Evolutionary conservation across 495 filamentous ascomycete species (phyloP).

Genomic region (Tuber borchii): DNA sequence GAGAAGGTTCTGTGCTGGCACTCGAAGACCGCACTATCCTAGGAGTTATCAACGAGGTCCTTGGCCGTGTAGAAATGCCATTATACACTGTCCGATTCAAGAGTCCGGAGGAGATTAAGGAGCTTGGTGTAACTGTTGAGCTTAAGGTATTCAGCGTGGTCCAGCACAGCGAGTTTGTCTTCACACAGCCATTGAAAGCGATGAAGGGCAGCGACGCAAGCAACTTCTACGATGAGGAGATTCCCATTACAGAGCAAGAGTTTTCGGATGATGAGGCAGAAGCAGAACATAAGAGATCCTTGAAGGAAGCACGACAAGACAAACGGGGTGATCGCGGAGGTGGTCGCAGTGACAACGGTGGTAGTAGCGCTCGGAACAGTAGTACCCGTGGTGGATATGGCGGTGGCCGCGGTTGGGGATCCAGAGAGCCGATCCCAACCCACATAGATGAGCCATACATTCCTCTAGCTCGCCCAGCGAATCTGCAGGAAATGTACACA

Average conservation of each 20-base stretch:
- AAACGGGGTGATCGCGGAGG: slow-evolving; percentile 34
- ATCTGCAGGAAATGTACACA: slow-evolving; percentile 45
- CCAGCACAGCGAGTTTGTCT: slow-evolving; percentile 67
- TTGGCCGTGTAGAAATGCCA: slow-evolving; percentile 76
- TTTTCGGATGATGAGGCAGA: slow-evolving; percentile 96
- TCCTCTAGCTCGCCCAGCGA: slow-evolving; percentile 41
- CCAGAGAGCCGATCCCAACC: slow-evolving; percentile 43
- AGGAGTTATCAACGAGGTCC: slow-evolving; percentile 70
- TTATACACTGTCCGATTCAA: slow-evolving; percentile 70
- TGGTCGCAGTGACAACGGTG: background rate
- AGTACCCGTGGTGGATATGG: background rate
- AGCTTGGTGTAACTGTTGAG: slow-evolving; percentile 58
- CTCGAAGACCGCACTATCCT: slow-evolving; percentile 63
- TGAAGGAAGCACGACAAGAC: slow-evolving; percentile 53
- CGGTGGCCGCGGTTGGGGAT: slow-evolving; percentile 22
- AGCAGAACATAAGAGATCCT: slow-evolving; percentile 66
- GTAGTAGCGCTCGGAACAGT: background rate
- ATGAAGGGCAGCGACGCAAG: slow-evolving; percentile 85
- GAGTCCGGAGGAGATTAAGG: slow-evolving; percentile 57
- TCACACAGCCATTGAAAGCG: slow-evolving; percentile 69
- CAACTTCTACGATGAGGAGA: slow-evolving; percentile 88
- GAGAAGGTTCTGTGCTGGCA: slow-evolving; percentile 75
- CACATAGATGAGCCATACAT: slow-evolving; percentile 38
- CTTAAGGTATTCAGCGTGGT: slow-evolving; percentile 70
- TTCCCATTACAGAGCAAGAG: slow-evolving; percentile 76